These are phyloP conservation scores for Chaetomium sp. DNA, from an alignment of 2,329 filamentous ascomycete species.

Conservation along the genomic window DNA sequence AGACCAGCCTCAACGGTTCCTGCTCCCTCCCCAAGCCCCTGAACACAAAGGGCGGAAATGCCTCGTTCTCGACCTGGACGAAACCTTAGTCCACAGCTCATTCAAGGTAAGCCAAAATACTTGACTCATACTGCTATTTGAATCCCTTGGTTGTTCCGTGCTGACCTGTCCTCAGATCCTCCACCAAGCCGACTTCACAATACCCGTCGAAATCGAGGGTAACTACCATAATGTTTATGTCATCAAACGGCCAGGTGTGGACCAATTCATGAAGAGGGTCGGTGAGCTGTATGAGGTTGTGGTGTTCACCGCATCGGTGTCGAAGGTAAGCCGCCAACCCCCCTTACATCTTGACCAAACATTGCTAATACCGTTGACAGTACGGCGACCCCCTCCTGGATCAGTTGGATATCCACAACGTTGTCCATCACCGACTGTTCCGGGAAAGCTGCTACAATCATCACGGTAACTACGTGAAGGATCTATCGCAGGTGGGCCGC, in stretches of 20 bases:
- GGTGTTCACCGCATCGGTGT: constrained; percentile 96
- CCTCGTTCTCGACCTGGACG: constrained; percentile 88
- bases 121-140: background rate
- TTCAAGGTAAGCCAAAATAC: constrained; percentile 67
- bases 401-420: constrained; percentile 93
- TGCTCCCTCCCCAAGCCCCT: constrained; percentile 75
- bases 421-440: constrained; percentile 93
- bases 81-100: constrained; percentile 95
- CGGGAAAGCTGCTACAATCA: constrained; percentile 99
- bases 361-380: constrained; percentile 38
- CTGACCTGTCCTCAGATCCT: constrained; percentile 59
- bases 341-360: background rate
- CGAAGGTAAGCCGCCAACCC: constrained; percentile 59
- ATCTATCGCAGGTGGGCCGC: constrained; percentile 91
- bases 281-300: constrained; percentile 98
- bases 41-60: constrained; percentile 86
- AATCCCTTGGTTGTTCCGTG: background rate
- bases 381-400: constrained; percentile 95
- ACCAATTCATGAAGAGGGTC: constrained; percentile 97
- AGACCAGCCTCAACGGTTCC: constrained; percentile 52
- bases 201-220: constrained; percentile 96
- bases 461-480: constrained; percentile 99
- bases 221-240: constrained; percentile 99
- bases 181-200: constrained; percentile 97
- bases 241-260: constrained; percentile 97